phyloP scores from a whole-genome alignment of 73 alveolate genomes.

The Paramecium tetraurelia region DNA sequence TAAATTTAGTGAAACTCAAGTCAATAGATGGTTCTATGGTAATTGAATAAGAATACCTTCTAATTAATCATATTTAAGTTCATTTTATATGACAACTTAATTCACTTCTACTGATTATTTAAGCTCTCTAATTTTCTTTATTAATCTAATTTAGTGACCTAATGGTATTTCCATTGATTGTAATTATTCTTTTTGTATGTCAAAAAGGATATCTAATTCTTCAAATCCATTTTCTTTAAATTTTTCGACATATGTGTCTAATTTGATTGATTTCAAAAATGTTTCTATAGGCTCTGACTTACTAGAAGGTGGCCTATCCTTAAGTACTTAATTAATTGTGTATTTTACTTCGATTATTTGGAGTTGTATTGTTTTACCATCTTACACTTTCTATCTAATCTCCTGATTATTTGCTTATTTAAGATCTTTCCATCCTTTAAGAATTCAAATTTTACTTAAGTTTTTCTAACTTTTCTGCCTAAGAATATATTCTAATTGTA shows the following conservation, averaged over 20 bases:
- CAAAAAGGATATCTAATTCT: neutral
- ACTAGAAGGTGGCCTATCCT: neutral
- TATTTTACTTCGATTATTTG: neutral
- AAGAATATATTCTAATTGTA: neutral
- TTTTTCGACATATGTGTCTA: neutral
- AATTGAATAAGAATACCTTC: neutral
- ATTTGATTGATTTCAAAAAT: constrained; percentile 20
- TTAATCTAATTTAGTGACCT: constrained; percentile 30
- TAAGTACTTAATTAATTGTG: neutral
- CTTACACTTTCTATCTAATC: neutral
- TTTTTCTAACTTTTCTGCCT: constrained; percentile 36
- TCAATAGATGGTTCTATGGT: neutral
- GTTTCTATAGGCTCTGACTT: neutral
- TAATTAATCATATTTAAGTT: constrained; percentile 4
- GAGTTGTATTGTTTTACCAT: neutral
- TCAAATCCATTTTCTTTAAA: constrained; percentile 47
- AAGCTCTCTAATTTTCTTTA: neutral
- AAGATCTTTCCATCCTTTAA: neutral
- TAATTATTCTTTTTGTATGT: neutral
- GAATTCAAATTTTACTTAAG: neutral
- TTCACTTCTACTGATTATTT: neutral
- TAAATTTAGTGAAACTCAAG: neutral
- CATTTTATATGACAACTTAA: neutral
- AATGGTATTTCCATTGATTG: constrained; percentile 25
- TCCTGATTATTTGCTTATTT: neutral